Evolutionary conservation across 805 yeast species (phyloP).

Genomic region (Metschnikowia colocasiae): DNA sequence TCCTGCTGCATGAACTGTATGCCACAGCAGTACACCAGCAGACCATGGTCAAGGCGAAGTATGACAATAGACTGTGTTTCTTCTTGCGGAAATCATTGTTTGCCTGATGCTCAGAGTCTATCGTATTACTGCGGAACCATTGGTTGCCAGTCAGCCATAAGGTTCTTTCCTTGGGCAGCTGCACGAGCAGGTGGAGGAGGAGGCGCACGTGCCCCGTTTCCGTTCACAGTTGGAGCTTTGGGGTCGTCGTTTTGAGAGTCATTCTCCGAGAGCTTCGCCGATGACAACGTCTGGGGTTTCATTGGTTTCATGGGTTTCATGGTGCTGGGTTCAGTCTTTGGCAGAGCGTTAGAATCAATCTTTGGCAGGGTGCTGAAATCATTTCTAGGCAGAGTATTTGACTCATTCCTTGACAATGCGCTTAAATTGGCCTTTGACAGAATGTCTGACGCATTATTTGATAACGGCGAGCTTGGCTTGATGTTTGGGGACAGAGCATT

Average conservation of each 20-base stretch:
- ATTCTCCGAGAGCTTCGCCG: constrained; percentile 13
- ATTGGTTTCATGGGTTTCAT: constrained; percentile 19
- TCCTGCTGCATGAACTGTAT: too few relatives aligned
- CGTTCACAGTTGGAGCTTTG: background rate
- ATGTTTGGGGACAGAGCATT: background rate
- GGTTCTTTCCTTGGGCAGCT: constrained; percentile 3
- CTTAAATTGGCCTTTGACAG: background rate
- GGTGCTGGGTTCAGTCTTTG: constrained; percentile 13
- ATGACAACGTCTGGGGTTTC: constrained; percentile 14
- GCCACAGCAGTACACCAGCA: too few relatives aligned
- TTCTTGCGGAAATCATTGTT: too few relatives aligned
- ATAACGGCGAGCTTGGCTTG: background rate
- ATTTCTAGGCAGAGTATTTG: background rate
- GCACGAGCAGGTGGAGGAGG: constrained; percentile 20
- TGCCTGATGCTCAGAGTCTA: too few relatives aligned
- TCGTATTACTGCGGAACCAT: constrained; percentile 46
- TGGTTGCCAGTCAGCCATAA: constrained; percentile 51
- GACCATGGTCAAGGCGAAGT: too few relatives aligned
- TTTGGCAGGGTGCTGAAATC: background rate
- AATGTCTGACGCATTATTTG: background rate
- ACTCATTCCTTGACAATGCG: background rate
- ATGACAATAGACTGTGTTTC: too few relatives aligned
- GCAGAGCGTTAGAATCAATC: background rate
- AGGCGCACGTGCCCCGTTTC: background rate
- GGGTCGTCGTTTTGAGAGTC: background rate